Evolutionary conservation across 345 rosid species (phyloP), one percentile per base, ranked within the genome.

Genomic region (Dipteronia sinensis): DNA sequence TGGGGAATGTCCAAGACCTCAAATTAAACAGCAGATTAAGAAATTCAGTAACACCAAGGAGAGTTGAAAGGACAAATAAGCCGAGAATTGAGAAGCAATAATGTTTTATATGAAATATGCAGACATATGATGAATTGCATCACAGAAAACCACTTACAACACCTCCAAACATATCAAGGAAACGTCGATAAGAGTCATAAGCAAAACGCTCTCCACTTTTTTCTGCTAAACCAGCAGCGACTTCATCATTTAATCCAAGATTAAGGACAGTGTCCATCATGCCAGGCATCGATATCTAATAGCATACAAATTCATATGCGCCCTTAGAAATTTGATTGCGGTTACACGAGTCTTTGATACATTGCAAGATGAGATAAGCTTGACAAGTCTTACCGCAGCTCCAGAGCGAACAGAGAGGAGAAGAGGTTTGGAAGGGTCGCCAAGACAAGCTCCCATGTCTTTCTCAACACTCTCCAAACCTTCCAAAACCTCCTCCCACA

Each of bases 251-350:
- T 53, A 93, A 83, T 47, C 99, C 99, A 44, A 95, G 93, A 86
- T 95, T 95, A 65, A 95, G 99, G 75, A 95, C 94, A n/a, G 98
- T 95, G 83, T 95, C 99, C 99, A 95, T 95, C 99, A 95, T 95
- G 42, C 99, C 99, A 38, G 98, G 99, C 98, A 93, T 95, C 23
- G 98, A 95, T 12, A 95, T 88, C 98, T 95, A 65, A 2, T 17
- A 64, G 7, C 4, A 11, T 65, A 22, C 11, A 65, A 63, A 63
- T 31, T 29, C 19, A 17, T 16, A 34, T 19, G 62, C 3, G 1
- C 23, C 64, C 49, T 8, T 34, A 38, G 6, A 66, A 64, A 31
- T 25, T 25, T 27, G 23, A 17, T 17, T 66, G 69, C 23, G 38
- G 63, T 67, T 27, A 40, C 61, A 22, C 11, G 56, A 27, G 16